Base-by-base conservation (phyloP, 192 early-diverging fungal species). In the Phlyctochytrium bullatum region DNA sequence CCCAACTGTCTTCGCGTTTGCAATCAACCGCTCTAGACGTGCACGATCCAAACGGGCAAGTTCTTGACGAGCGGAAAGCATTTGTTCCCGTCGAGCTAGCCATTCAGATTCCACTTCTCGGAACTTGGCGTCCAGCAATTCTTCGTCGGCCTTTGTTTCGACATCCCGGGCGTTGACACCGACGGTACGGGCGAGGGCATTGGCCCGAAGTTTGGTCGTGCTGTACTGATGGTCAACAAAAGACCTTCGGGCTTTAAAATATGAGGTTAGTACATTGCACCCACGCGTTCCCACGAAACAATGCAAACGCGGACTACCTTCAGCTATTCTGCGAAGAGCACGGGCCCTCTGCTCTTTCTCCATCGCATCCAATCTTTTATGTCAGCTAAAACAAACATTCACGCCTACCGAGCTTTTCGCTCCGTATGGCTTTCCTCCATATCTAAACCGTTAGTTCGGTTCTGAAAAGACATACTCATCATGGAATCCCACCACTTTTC, bases 401-500 rank as follows among this genome's bases (percentile, higher is more conserved):
- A 53, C 27, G 10, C 60, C 17, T 51, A 67, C 65, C 71, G 33
- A 17, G 65, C 66, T n/a, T 73, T 32, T 51, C 72, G 33, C 31
- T 67, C 60, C 20, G 23, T 64, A 53, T 71, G 60, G 20, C 17
- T 2, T 57, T 74, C 52, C 62, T 75, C 72, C 54, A 57, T 57
- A 47, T 47, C 40, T 47, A 14, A n/a, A n/a, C n/a, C n/a, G n/a
- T n/a, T n/a, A n/a, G n/a, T n/a, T n/a, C n/a, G n/a, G n/a, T n/a
- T n/a, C n/a, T n/a, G n/a, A n/a, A n/a, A n/a, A n/a, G 6, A 31
- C 61, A 61, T 62, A 79, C 79, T 67, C 40, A 78, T 68, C 71
- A 78, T 81, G 25, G 64, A 52, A 17, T 73, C 64, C 81, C 81
- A 83, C 81, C 81, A 83, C 71, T 73, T 73, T 51, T 80, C 81